Evolutionary conservation across 768 basidiomycete genomes (phyloP).

Genomic region (Suillus brevipes): DNA sequence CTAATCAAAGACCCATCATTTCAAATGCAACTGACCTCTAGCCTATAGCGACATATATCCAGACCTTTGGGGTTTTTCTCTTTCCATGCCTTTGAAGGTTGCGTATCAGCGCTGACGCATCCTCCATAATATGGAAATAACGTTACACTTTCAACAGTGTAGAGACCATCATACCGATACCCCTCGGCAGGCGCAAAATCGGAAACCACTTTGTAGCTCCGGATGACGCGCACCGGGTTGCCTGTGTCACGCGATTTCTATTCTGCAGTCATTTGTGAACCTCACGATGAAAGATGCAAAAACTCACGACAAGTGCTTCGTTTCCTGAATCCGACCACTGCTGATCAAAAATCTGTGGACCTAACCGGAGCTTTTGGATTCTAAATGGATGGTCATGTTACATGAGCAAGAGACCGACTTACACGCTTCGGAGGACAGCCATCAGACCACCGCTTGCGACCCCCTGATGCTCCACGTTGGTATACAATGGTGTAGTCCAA

Average conservation of each 20-base stretch:
- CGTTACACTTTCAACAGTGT: constrained; percentile 25
- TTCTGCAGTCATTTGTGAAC: background rate
- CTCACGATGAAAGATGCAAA: background rate
- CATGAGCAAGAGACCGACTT: constrained; percentile 6
- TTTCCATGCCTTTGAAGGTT: constrained; percentile 22
- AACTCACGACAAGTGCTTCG: constrained; percentile 21
- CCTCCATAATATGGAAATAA: background rate
- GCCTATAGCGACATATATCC: constrained; percentile 25
- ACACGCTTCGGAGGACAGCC: constrained; percentile 22
- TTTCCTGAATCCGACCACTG: constrained; percentile 19
- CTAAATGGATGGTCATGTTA: background rate
- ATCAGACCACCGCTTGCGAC: constrained; percentile 15
- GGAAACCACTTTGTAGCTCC: constrained; percentile 22
- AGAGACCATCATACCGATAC: constrained; percentile 34
- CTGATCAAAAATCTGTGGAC: constrained; percentile 26
- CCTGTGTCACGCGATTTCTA: constrained; percentile 24
- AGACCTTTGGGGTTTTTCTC: constrained; percentile 15
- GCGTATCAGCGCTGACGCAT: background rate
- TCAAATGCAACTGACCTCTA: constrained; percentile 20
- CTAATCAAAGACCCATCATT: background rate
- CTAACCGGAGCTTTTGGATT: constrained; percentile 15
- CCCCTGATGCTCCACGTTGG: constrained; percentile 13
- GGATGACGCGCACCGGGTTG: constrained; percentile 27
- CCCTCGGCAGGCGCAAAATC: constrained; percentile 27
- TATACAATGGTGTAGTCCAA: background rate